Evolutionary conservation across 257 asterid genomes (phyloP), one percentile per base, ranked within the genome.

Genomic region (Solanum gracilifrons): DNA sequence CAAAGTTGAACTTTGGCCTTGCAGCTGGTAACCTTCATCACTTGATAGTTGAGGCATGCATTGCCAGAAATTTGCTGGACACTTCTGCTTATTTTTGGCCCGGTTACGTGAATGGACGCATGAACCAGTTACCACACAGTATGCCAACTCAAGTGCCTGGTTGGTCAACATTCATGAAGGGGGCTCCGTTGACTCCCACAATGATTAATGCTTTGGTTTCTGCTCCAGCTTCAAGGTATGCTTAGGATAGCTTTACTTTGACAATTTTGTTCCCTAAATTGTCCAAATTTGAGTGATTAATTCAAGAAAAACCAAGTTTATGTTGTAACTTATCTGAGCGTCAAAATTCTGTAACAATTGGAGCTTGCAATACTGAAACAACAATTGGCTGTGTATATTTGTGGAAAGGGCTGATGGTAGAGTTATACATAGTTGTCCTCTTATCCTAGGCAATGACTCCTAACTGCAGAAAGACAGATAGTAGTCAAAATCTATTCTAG

Each of bases 1-100:
- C 84, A 9, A 86, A 88, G 23, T 83, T 16, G n/a, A 83, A 27
- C 75, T 88, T 13, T 86, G 72, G 73, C 79, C 87, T 68, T 92
- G 94, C 95, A 97, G 99, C 98, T 88, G 99, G 99, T 85, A 95
- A 88, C 92, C 92, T 97, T 64, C 93, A 94, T 85, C 99, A 97
- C 92, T 92, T 97, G 90, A 95, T 97, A 72, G 93, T 97, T 29
- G 99, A 97, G 89, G 92, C 99, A 32, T 97, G 99, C 93, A 92
- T 97, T 60, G 96, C 98, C 55, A 92, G 99, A 88, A 94, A 94
- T 89, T 95, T 97, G 33, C 89, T 97, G 92, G 99, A 97, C 86
- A 93, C 98, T 29, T 93, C 99, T 74, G 98, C 96, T 89, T 97
- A 97, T 92, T 89, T 92, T 92, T 97, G 99, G 99, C 97, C 96